Base-by-base conservation (phyloP, 2,329 filamentous ascomycete species). In the Hymenoscyphus albidus region DNA sequence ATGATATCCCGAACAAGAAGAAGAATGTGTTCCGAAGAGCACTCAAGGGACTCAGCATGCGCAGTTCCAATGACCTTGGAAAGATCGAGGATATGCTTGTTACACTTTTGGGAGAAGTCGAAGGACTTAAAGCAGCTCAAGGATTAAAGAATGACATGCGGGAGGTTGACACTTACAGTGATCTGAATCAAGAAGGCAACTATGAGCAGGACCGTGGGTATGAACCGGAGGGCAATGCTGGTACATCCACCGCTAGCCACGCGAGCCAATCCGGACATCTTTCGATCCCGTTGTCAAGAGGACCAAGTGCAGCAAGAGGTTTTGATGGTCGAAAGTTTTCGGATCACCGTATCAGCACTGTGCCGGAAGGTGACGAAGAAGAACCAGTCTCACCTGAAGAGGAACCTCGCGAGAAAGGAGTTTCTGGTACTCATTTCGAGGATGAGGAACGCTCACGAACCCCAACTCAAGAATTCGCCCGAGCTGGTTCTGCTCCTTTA, bases 1-100 rank as follows among this genome's bases (percentile, higher is more conserved):
- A 88, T 48, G 85, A 88, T 63, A 72, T 81, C 27, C 81, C 88
- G 27, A 82, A 85, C 56, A 97, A 97, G 84, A 93, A 92, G 75
- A 91, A 92, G 78, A 97, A 92, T 74, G 85, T 99, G n/a, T 95
- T 98, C 80, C 91, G 90, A 72, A 88, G 94, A 68, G 95, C 95
- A n/a, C 82, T 99, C 59, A 94, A 96, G 75, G 93, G 93, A 2
- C 81, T 99, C 59, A 92, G 92, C 71, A 85, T 90, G 74, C 96
- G 95, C 80, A 94, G 92, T 61, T 88, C 90, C 7, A 94, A 90
- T 72, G 95, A 99, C 71, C 84, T 97, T 61, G 86, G 88, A 69
- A 90, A 92, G 71, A 97, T 97, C 67, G 92, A 95, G 76, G 90
- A 92, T 66, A 94, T 95, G 90, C 84, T 99, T 40, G 91, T 95